Evolutionary conservation across 371 early-diverging fungal genomes (phyloP), one percentile per base, ranked within the genome.

Genomic region (Mucor lusitanicus): DNA sequence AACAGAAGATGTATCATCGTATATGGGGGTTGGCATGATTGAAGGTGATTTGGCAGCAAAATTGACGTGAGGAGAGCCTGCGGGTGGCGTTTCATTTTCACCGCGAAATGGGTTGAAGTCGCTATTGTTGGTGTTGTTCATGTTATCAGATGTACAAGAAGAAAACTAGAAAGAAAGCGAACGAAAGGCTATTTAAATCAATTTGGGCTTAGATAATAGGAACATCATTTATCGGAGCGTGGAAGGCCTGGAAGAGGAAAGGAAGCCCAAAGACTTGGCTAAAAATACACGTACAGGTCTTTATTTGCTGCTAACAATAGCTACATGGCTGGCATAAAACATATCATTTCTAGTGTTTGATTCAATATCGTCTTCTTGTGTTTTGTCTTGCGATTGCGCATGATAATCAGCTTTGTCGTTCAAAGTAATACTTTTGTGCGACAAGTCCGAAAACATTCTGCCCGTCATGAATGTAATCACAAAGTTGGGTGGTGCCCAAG

Each of bases 11-110:
- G 42, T 32, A 30, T 69, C 72, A 12, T 68, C 61, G 40, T 72
- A 68, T 12, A 68, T 17, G 23, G 68, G 67, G 7, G 69, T 64
- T 39, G 72, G 72, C 27, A 72, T 61, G n/a, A 72, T 67, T 1
- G 72, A 72, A 12, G 72, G 72, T 12, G 72, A 72, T 30, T 61
- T 59, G 3, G 64, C 61, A 37, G 68, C 57, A 40, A 72, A 72
- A 32, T 35, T 50, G 12, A 68, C 64, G 28, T 72, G 72, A 60
- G 59, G 65, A n/a, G 68, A 59, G 1, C 28, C 21, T 37, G 57
- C 30, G 1, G 58, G 23, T 7, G 37, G 40, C 12, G 17, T 1
- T 27, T 59, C 59, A 11, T 42, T 39, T 28, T 54, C 53, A n/a
- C n/a, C n/a, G 27, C 40, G 64, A 13, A 35, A 64, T 27, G 53